A percentile compares a stretch with the other conserved stretches of the same genome.
Conservation (phyloP, 2,329 filamentous ascomycete genomes). For the Stagonosporopsis rhizophila region DNA sequence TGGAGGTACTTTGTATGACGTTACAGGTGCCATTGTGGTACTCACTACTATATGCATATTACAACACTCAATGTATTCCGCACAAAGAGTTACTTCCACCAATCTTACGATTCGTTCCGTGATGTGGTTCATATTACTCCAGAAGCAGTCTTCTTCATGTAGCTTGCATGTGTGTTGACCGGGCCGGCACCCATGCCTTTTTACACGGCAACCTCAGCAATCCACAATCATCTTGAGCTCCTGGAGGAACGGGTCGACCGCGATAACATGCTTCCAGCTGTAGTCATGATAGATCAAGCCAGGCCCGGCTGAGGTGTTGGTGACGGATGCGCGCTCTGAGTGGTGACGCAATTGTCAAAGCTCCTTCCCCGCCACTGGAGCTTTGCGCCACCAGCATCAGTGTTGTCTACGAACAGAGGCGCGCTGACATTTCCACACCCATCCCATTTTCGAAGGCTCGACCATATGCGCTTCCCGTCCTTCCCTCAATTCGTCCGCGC, state of each 20-base stretch:
- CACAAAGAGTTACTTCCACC: too few species aligned
- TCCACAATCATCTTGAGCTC: not conserved
- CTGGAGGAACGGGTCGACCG: not conserved
- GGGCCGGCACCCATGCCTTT: too few species aligned
- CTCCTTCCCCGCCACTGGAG: slow-evolving; percentile 33
- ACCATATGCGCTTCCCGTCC: slow-evolving; percentile 58
- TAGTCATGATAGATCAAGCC: not conserved
- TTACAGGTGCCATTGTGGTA: not conserved
- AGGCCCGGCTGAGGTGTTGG: not conserved
- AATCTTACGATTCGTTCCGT: too few species aligned
- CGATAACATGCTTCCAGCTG: not conserved
- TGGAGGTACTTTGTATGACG: not conserved
- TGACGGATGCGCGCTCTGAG: slow-evolving; percentile 10
- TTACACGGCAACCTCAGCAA: not conserved
- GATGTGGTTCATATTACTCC: not conserved
- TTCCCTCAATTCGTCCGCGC: slow-evolving; percentile 57
- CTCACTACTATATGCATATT: not conserved
- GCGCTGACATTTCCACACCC: not conserved
- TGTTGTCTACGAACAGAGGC: not conserved
- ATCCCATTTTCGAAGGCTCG: slow-evolving; percentile 5
- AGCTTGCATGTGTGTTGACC: not conserved
- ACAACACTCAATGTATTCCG: not conserved
- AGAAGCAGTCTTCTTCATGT: not conserved
- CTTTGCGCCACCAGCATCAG: slow-evolving; percentile 34
- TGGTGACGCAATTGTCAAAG: slow-evolving; percentile 43